phyloP scores from a whole-genome alignment of 2,329 filamentous ascomycete species.

The Phialocephala sp. region DNA sequence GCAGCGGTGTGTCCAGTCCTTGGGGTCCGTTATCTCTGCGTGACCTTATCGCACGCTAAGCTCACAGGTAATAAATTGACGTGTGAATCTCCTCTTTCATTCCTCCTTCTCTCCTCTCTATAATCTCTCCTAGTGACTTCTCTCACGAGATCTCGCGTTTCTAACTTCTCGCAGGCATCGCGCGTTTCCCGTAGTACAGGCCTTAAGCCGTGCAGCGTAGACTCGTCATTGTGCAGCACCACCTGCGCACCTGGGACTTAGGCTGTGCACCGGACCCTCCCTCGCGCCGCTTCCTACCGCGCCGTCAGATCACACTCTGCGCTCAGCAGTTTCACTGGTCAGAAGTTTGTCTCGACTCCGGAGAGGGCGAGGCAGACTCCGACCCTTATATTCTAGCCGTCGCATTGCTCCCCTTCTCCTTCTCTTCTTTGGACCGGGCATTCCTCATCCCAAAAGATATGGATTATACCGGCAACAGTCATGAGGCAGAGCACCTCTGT shows the following conservation, averaged over 20 bases:
- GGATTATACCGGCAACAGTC: slow-evolving; percentile 52
- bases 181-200: not conserved
- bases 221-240: slow-evolving; percentile 21
- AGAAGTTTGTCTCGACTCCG: slow-evolving; percentile 47
- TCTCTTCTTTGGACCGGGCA: slow-evolving; percentile 45
- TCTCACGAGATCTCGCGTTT: not conserved
- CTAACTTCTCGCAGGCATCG: not conserved
- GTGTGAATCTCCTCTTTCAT: not conserved
- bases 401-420: slow-evolving; percentile 43
- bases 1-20: not conserved
- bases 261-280: slow-evolving; percentile 9
- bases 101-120: not conserved
- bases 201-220: slow-evolving; percentile 6
- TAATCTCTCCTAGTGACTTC: not conserved
- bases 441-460: slow-evolving; percentile 46
- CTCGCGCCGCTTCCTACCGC: not conserved
- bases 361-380: slow-evolving; percentile 43
- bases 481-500: slow-evolving; percentile 71
- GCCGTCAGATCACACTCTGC: not conserved
- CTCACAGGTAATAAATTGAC: not conserved
- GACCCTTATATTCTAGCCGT: slow-evolving; percentile 39
- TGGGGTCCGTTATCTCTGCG: slow-evolving; percentile 1
- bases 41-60: slow-evolving; percentile 1
- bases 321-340: slow-evolving; percentile 1
- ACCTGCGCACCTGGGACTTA: not conserved